Evolutionary conservation across 352 stramenopile genomes (phyloP).

Genomic region (Globisporangium lucens): DNA sequence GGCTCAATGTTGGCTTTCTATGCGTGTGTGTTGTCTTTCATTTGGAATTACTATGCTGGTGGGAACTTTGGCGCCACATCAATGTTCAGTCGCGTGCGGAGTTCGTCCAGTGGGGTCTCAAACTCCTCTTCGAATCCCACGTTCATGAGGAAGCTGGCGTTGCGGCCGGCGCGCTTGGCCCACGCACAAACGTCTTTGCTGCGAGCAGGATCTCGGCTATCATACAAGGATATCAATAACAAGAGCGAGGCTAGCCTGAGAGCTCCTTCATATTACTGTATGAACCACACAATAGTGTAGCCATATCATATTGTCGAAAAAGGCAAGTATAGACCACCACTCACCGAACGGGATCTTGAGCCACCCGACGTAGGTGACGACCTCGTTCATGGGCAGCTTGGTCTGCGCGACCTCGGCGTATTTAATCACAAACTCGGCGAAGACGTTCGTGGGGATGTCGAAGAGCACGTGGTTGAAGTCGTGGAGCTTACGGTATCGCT

Average conservation of each 20-base stretch:
- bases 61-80: conserved; percentile 27
- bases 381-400: not conserved
- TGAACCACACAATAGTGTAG: not conserved
- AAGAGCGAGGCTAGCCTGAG: too few species aligned
- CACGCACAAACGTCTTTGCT: not conserved
- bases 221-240: not conserved
- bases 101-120: conserved; percentile 83
- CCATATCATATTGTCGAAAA: too few species aligned
- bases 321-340: not conserved
- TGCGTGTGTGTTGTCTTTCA: not conserved
- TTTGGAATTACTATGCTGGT: not conserved
- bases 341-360: not conserved
- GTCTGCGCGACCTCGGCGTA: not conserved
- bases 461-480: conserved; percentile 91
- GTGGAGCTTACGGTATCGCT: conserved; percentile 50
- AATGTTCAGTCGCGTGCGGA: conserved; percentile 66
- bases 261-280: too few species aligned
- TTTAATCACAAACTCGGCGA: not conserved
- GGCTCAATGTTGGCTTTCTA: not conserved
- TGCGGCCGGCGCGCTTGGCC: not conserved
- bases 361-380: not conserved
- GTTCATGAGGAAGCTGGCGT: conserved; percentile 62
- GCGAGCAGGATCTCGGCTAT: not conserved
- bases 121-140: conserved; percentile 96
- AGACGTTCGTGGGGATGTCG: conserved; percentile 20